Percentiles rank a stretch among this genome's conserved stretches.
Evolutionary conservation across 768 basidiomycete genomes (phyloP).

Genomic region (Butyriboletus loyo): DNA sequence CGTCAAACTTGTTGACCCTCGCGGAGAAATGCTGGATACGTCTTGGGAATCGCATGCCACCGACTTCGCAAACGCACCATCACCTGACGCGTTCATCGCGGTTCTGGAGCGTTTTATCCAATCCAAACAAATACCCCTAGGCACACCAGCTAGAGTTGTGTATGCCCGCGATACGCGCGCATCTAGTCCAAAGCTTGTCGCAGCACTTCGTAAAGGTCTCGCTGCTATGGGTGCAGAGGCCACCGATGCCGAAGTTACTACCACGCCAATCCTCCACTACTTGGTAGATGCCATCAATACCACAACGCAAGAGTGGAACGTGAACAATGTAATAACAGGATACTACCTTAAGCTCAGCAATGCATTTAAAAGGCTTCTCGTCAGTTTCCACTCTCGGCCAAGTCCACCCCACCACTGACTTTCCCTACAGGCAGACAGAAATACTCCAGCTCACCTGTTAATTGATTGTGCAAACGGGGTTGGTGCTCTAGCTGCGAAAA

Average conservation of each 20-base stretch:
- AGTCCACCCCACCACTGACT: constrained; percentile 4
- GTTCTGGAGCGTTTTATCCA: constrained; percentile 62
- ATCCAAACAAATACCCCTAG: constrained; percentile 69
- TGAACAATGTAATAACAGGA: constrained; percentile 75
- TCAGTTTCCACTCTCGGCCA: constrained; percentile 39
- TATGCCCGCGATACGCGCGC: constrained; percentile 94
- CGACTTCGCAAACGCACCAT: constrained; percentile 75
- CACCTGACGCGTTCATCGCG: constrained; percentile 68
- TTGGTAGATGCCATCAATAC: constrained; percentile 89
- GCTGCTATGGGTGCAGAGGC: constrained; percentile 64
- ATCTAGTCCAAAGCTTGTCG: constrained; percentile 72
- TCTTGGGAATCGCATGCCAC: constrained; percentile 93
- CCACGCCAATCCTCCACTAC: constrained; percentile 95
- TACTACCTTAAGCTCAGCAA: constrained; percentile 79
- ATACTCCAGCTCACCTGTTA: constrained; percentile 55
- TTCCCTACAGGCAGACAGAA: constrained; percentile 51
- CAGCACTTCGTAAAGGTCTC: constrained; percentile 81
- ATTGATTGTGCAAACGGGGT: constrained; percentile 99
- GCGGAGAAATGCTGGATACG: constrained; percentile 94
- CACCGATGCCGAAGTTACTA: constrained; percentile 79
- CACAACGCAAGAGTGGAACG: constrained; percentile 73
- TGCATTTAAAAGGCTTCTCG: constrained; percentile 86
- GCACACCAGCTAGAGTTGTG: constrained; percentile 75
- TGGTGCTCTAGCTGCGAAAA: constrained; percentile 69
- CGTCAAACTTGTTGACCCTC: constrained; percentile 96